Conservation (phyloP, 768 basidiomycete genomes). For the Lanmaoa pseudosensibilis region DNA sequence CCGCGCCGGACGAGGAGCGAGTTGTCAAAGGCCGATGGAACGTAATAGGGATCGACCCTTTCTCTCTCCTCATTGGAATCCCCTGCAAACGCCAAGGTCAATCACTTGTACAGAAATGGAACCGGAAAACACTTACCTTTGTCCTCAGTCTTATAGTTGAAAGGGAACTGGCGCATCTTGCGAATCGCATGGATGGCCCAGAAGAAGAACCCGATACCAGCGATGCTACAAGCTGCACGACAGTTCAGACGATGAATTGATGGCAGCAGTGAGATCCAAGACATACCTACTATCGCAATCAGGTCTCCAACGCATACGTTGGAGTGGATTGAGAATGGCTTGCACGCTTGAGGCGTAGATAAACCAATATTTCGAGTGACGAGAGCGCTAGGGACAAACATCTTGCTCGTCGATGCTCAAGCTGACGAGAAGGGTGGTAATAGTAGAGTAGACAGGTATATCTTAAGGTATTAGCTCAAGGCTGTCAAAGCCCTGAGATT, state of each 20-base stretch:
- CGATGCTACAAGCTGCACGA: conserved; percentile 16
- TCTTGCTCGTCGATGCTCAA: background rate
- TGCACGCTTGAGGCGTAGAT: conserved; percentile 4
- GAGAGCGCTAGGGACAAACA: background rate
- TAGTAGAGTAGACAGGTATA: background rate
- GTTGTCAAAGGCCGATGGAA: background rate
- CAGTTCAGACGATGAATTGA: background rate
- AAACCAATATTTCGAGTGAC: background rate
- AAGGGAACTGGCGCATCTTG: conserved; percentile 20
- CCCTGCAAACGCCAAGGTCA: conserved; percentile 3
- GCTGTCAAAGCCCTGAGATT: background rate
- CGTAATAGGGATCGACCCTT: conserved; percentile 7
- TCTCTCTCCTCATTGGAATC: background rate
- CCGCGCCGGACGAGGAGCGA: conserved; percentile 3
- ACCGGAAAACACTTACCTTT: background rate
- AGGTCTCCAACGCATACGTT: conserved; percentile 27
- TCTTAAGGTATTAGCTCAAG: background rate
- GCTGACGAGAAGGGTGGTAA: background rate
- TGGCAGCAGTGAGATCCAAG: background rate
- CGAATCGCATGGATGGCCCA: conserved; percentile 22
- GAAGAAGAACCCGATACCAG: conserved; percentile 19
- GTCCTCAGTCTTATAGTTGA: background rate
- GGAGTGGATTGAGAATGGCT: conserved; percentile 4
- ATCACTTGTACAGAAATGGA: background rate
- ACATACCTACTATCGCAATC: conserved; percentile 24